Percentiles rank a stretch among this genome's conserved stretches.
Conservation (phyloP, 1,284 basidiomycete genomes). For the Rhodofomes roseus region DNA sequence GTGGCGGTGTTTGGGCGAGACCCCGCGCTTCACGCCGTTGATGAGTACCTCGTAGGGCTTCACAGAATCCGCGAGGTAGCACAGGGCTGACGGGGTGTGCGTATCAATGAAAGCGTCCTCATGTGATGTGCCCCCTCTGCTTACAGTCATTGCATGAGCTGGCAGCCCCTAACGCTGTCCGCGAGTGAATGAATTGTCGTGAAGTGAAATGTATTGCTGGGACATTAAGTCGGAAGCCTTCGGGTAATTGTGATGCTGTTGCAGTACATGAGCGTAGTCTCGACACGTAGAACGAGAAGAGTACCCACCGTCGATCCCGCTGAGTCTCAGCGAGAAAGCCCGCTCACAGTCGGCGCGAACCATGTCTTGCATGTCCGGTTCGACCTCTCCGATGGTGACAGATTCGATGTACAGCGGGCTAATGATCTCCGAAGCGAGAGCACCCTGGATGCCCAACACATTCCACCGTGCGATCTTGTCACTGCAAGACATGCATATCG, state of each 20-base stretch:
- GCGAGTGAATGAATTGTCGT: constrained; percentile 57
- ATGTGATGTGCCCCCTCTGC: constrained; percentile 18
- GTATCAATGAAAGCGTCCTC: constrained; percentile 6
- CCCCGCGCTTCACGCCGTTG: constrained; percentile 74
- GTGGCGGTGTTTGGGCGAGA: constrained; percentile 63
- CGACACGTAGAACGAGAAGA: neutral
- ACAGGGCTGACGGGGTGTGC: constrained; percentile 50
- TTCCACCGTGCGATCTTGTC: constrained; percentile 89
- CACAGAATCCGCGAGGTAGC: constrained; percentile 56
- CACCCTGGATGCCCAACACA: constrained; percentile 83
- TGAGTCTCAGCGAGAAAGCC: constrained; percentile 53
- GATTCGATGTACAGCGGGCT: constrained; percentile 60
- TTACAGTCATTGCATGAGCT: constrained; percentile 68
- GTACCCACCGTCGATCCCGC: constrained; percentile 32
- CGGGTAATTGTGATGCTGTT: constrained; percentile 35
- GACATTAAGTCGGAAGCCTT: constrained; percentile 45
- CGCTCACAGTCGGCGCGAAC: constrained; percentile 57
- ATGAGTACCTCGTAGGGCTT: constrained; percentile 57
- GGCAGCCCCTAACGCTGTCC: constrained; percentile 31
- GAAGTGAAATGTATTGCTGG: constrained; percentile 54
- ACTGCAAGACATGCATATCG: constrained; percentile 83
- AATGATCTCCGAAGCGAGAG: constrained; percentile 57
- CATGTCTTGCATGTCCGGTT: constrained; percentile 30
- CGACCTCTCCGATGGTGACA: constrained; percentile 73
- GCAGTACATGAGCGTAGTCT: no score